Evolutionary conservation across 306 rosid species (phyloP), one percentile per base, ranked within the genome.

Genomic region (Citrullus colocynthis): DNA sequence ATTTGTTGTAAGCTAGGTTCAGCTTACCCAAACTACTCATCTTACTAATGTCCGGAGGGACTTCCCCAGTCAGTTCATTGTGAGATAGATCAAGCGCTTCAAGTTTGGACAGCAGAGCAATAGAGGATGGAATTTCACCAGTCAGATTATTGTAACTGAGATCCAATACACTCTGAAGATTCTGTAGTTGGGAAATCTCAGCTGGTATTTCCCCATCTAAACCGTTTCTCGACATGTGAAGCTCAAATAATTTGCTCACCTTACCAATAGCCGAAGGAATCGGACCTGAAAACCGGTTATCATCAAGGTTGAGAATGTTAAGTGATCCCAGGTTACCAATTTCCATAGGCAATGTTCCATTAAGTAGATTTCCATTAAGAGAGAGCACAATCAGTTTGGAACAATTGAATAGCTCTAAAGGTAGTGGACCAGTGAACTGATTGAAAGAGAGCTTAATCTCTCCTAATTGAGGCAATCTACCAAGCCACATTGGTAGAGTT

Each of bases 11-110:
- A 82, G 99, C 89, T 74, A 95, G 87, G 79, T 92, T 88, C 76
- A 95, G 96, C 90, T 86, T 89, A 73, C 90, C 96, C 87, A 95
- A 89, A 76, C 97, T 92, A 86, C 87, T 89, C 99, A 95, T 92
- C 37, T 83, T 88, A 78, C 89, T 90, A 66, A 95, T 80, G 42
- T 82, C 81, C 14, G 85, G 78, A 84, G 99, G 97, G 84, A 92
- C 85, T 87, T 89, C 82, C 32, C 99, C 99, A 1, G 16, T 82
- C 64, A 95, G 91, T 54, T 87, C 96, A 84, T 95, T 95, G 84
- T 87, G 89, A 30, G 99, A 95, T 75, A 92, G 96, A 87, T 95
- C 91, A 70, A 92, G 99, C 6, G 83, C 90, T 83, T 89, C 97
- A 18, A 95, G 89, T 76, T 90, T 95, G 1, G 90, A 74, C 49